Conservation (phyloP, 495 filamentous ascomycete genomes). For the Penicilliopsis zonata region DNA sequence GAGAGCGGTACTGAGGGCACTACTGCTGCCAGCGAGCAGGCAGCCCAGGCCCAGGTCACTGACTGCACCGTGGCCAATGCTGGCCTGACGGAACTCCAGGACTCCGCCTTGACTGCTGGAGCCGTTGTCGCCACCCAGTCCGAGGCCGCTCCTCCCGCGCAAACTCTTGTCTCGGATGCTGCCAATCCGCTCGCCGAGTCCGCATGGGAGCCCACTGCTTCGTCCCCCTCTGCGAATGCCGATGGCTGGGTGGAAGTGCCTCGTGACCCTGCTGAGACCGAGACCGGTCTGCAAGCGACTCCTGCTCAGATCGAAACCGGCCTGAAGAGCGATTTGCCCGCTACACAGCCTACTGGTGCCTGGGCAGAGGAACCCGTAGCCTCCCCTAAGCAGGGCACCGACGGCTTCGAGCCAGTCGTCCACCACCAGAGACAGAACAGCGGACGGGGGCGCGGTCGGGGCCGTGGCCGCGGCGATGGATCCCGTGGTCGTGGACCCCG, state of each 20-base stretch:
- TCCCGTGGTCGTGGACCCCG: constrained; percentile 44
- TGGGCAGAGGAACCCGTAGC: constrained; percentile 53
- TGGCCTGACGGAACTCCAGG: constrained; percentile 59
- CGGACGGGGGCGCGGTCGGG: constrained; percentile 37
- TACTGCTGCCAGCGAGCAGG: constrained; percentile 14
- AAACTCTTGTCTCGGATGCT: constrained; percentile 47
- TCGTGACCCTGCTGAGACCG: constrained; percentile 63
- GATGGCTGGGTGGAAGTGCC: constrained; percentile 73
- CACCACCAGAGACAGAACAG: constrained; percentile 38
- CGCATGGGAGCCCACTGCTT: constrained; percentile 48
- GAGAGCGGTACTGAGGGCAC: constrained; percentile 23
- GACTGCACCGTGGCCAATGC: constrained; percentile 74
- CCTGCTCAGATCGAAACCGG: constrained; percentile 32
- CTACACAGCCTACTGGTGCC: constrained; percentile 30
- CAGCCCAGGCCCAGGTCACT: constrained; percentile 37
- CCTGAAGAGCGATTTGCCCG: constrained; percentile 8
- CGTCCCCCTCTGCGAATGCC: constrained; percentile 39
- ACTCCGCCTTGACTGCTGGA: constrained; percentile 15
- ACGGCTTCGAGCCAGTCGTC: constrained; percentile 63
- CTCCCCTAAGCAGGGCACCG: constrained; percentile 26
- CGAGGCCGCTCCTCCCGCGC: constrained; percentile 28
- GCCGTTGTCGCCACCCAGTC: constrained; percentile 15
- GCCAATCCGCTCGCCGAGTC: constrained; percentile 58
- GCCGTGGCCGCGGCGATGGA: constrained; percentile 41
- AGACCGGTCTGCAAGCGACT: constrained; percentile 49